Evolutionary conservation across 192 early-diverging fungal genomes (phyloP), one percentile per base, ranked within the genome.

Genomic region (Gigaspora rosea): DNA sequence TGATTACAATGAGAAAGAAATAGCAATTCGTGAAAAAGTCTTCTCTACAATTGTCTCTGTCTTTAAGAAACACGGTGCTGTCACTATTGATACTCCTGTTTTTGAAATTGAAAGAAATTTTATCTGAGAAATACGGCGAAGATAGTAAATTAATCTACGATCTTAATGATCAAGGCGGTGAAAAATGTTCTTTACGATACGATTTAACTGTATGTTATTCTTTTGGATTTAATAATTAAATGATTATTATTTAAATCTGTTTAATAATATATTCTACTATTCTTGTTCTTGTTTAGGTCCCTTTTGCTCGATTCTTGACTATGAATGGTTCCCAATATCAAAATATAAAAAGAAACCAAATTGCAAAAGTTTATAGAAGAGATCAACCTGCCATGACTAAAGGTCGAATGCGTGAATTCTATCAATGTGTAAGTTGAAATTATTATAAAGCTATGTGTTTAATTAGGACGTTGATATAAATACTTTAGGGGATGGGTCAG

Each of bases 121-220:
- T 99, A 8, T 81, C 92, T 15, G 97, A 96, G 70, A 99, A 99
- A 80, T 99, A 99, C 75, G 96, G 97, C 20, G 97, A 99, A 84
- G 97, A 99, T 86, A 93, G 92, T 82, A 99, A 99, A 82, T 87
- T 99, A 75, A 99, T 99, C 74, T 99, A 98, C 78, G 97, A 99
- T 83, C 85, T 99, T 47, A 87, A 93, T 78, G 97, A 99, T 82
- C 97, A 99, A 79, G 97, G 97, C 41, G 97, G 97, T 27, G 97
- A 98, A 81, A 86, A 92, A 79, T 98, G 94, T 75, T 96, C 97
- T 9, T 84, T 99, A 33, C 92, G 97, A 33, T 99, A 99, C 79
- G 97, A 99, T 84, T 83, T 99, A 77, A 99, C 97, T 0, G 97
- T 89, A 63, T 13, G 85, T 79, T 51, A 58, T 9, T 32, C 32